Evolutionary conservation across 2,329 filamentous ascomycete genomes (phyloP).

Genomic region (Fusarium robinianum): DNA sequence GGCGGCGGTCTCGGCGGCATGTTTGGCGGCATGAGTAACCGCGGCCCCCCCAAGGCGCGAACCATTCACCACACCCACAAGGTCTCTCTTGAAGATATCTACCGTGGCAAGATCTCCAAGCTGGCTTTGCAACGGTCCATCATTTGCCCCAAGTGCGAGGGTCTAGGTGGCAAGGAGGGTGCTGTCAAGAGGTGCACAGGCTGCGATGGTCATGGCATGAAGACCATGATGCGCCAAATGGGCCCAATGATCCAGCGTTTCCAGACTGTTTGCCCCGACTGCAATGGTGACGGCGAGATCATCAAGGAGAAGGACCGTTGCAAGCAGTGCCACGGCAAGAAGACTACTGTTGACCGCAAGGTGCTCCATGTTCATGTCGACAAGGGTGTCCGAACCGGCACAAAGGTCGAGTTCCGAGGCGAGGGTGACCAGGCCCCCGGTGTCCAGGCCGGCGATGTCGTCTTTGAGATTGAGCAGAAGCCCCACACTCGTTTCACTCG

Average conservation of each 20-base stretch:
- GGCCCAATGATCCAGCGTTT: conserved; percentile 99
- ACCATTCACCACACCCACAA: conserved; percentile 99
- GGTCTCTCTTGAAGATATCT: conserved; percentile 96
- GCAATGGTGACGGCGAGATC: conserved; percentile 94
- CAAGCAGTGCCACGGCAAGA: conserved; percentile 96
- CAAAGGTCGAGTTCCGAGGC: conserved; percentile 95
- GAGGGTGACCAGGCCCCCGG: conserved; percentile 96
- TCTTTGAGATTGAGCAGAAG: conserved; percentile 99
- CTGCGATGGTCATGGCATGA: conserved; percentile 95
- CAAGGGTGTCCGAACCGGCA: conserved; percentile 87
- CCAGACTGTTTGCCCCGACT: conserved; percentile 98
- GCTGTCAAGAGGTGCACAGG: conserved; percentile 91
- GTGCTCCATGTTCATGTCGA: conserved; percentile 98
- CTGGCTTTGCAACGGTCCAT: conserved; percentile 96
- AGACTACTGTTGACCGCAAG: conserved; percentile 96
- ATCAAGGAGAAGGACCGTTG: conserved; percentile 97
- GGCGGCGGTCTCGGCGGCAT: conserved; percentile 72
- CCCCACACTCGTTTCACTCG: conserved; percentile 94
- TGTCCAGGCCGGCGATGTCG: conserved; percentile 90
- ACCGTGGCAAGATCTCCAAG: conserved; percentile 97
- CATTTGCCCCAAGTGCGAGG: conserved; percentile 93
- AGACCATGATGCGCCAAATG: conserved; percentile 99
- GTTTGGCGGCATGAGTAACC: conserved; percentile 77
- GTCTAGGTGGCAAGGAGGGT: conserved; percentile 94
- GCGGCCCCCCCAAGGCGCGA: conserved; percentile 83